Conservation (phyloP, 306 rosid genomes). For the Sicyos baderoa region DNA sequence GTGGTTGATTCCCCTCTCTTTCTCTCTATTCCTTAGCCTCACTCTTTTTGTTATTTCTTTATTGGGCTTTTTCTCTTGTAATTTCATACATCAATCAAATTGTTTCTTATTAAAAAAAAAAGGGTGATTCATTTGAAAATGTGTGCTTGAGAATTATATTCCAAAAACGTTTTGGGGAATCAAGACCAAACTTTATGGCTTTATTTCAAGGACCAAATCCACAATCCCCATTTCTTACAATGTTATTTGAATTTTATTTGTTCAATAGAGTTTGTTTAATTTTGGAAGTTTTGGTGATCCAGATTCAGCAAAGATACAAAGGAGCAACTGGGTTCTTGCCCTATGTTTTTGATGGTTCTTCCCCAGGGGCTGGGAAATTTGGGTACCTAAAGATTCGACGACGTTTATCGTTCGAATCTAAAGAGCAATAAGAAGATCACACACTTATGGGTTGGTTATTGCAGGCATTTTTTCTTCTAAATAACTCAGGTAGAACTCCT, state of each 20-base stretch:
- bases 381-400: conserved; percentile 64
- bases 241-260: background rate
- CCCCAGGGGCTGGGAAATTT: conserved; percentile 84
- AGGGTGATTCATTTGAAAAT: no score
- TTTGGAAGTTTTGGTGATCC: conserved; percentile 20
- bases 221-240: background rate
- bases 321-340: conserved; percentile 81
- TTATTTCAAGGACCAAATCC: background rate
- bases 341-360: conserved; percentile 78
- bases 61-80: no score
- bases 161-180: no score
- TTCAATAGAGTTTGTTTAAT: background rate
- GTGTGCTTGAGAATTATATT: no score
- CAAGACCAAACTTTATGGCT: no score
- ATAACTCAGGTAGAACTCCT: background rate
- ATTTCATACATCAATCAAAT: no score
- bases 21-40: no score
- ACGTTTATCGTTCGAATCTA: conserved; percentile 9
- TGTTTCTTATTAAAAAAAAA: no score
- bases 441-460: background rate
- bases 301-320: conserved; percentile 87
- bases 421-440: background rate
- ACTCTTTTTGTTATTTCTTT: no score
- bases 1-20: no score
- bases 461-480: background rate